Conservation (phyloP, 257 asterid genomes). For the Solanum pinnatisectum region DNA sequence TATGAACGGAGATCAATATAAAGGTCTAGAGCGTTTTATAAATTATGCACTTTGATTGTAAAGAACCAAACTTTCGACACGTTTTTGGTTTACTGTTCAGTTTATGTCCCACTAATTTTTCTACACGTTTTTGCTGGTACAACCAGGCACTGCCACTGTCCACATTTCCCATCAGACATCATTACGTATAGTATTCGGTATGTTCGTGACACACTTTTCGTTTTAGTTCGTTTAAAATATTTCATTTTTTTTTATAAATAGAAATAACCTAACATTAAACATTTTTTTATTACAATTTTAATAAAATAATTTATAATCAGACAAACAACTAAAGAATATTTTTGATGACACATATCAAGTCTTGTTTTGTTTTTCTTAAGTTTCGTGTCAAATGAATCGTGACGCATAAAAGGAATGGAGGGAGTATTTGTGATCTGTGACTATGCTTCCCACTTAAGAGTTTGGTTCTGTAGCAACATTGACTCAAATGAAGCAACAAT, state of each 20-base stretch:
- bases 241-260: not conserved
- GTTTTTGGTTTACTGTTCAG: not conserved
- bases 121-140: not conserved
- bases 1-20: not conserved
- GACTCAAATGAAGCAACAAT: not conserved
- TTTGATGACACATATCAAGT: not conserved
- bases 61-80: not conserved
- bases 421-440: not conserved
- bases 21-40: not conserved
- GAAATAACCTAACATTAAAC: too few species aligned
- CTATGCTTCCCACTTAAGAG: not conserved
- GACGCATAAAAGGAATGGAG: not conserved
- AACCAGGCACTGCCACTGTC: not conserved
- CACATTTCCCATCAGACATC: not conserved
- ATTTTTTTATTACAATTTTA: too few species aligned
- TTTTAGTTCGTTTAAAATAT: not conserved
- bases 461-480: slow-evolving; percentile 7
- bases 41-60: not conserved
- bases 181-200: not conserved
- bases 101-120: not conserved
- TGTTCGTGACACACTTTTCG: not conserved
- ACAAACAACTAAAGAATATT: not conserved
- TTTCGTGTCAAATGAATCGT: not conserved
- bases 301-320: not conserved
- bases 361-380: not conserved